Percentiles rank a stretch among this genome's conserved stretches.
Conservation (phyloP, 306 rosid genomes). For the Quercus rubra region DNA sequence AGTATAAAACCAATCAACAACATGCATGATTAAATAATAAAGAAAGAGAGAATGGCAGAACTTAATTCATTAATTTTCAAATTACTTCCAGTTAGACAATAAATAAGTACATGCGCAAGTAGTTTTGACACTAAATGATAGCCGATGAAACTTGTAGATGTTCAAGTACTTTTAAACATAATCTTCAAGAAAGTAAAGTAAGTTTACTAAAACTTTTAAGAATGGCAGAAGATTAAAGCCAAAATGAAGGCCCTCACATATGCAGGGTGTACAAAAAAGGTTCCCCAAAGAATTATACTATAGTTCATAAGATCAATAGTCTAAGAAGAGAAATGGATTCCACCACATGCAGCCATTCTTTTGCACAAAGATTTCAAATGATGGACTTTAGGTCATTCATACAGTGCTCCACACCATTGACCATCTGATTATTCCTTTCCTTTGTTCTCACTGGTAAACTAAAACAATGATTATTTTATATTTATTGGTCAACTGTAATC, state of each 20-base stretch:
- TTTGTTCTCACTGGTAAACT: background rate
- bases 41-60: background rate
- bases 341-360: too few species aligned
- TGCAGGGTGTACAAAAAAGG: too few species aligned
- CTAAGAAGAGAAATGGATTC: too few species aligned
- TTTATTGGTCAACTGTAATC: background rate
- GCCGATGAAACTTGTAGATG: background rate
- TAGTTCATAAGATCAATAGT: too few species aligned
- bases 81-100: background rate
- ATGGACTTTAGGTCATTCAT: background rate
- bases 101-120: background rate
- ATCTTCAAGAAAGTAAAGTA: background rate
- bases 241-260: background rate
- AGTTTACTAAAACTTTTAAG: background rate
- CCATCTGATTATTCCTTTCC: background rate
- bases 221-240: background rate
- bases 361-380: background rate
- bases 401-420: background rate
- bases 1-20: background rate
- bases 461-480: background rate
- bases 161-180: background rate
- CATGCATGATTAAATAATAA: constrained; percentile 3
- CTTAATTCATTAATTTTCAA: background rate
- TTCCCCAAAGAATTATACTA: too few species aligned
- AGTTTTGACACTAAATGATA: background rate